A percentile compares a stretch with the other conserved stretches of the same genome.
These are phyloP conservation scores for Zalaria obscura DNA, from an alignment of 2,329 filamentous ascomycete species.

Conservation along the genomic window DNA sequence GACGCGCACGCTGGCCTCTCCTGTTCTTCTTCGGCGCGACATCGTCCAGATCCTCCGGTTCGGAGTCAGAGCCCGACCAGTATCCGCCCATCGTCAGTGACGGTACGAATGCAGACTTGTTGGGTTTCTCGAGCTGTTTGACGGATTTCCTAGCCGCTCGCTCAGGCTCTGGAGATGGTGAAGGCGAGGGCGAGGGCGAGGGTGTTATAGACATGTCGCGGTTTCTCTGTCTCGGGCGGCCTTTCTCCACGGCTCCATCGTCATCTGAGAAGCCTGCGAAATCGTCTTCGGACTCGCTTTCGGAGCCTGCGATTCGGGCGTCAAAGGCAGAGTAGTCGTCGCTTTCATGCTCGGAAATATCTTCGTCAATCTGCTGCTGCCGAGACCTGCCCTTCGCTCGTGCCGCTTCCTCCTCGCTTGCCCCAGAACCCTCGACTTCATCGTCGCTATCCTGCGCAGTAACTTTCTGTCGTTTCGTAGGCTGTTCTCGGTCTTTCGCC, in stretches of 20 bases:
- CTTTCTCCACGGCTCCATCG: constrained; percentile 1
- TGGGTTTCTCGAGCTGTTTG: constrained; percentile 12
- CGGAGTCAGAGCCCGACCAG: constrained; percentile 60
- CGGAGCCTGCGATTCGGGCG: constrained; percentile 24
- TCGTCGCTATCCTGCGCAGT: not conserved
- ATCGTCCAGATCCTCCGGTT: constrained; percentile 45
- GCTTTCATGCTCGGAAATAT: constrained; percentile 5
- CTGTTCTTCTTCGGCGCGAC: constrained; percentile 53
- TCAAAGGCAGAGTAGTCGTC: constrained; percentile 20
- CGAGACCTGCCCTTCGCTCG: not conserved
- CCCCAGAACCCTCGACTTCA: constrained; percentile 2
- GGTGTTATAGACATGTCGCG: constrained; percentile 4
- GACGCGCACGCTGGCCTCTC: constrained; percentile 61
- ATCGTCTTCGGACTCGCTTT: constrained; percentile 15
- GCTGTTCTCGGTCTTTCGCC: constrained; percentile 11
- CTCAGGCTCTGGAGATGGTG: constrained; percentile 20
- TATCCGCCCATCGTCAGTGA: constrained; percentile 65
- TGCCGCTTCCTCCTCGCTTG: not conserved
- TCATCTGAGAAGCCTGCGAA: not conserved
- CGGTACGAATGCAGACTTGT: constrained; percentile 52
- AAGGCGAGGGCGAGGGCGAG: constrained; percentile 11
- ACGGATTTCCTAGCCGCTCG: constrained; percentile 10
- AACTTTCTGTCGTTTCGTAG: not conserved
- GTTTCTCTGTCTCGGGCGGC: constrained; percentile 11
- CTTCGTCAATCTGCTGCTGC: constrained; percentile 8